Evolutionary conservation across 768 basidiomycete species (phyloP), one percentile per base, ranked within the genome.

Genomic region (Nidularia sp.): DNA sequence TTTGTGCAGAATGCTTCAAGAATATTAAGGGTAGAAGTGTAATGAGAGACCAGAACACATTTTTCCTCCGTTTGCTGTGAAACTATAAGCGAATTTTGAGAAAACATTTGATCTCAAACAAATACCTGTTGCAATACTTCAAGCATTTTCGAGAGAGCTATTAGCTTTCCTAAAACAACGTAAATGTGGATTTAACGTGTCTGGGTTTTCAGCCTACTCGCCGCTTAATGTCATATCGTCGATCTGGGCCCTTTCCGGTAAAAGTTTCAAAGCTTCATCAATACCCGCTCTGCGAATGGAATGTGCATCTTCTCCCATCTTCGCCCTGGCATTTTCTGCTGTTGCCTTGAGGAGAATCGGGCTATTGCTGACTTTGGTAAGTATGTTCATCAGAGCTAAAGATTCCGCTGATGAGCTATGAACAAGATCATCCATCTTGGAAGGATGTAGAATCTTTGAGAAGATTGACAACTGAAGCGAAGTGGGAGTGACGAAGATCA

Each of bases 1-100:
- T 78, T 82, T 66, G 84, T 81, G 71, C 94, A 96, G 58, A 85
- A 89, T 2, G 82, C 83, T 70, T 98, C 93, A 32, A 99, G 73
- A 51, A 99, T 83, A 62, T 98, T 90, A 49, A 99, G 82, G 1
- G 95, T 97, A 4, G 89, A 87, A 0, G 95, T 98, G 62, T 90
- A 99, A 64, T 98, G 95, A n/a, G 94, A 98, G 34, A 96, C 91
- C 41, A 99, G 70, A 34, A 98, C 88, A 60, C 93, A 89, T 79
- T 99, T 99, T 70, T 99, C 96, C 39, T 89, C 85, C 0, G 91
- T 93, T 34, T 75, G 71, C 85, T 91, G 51, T n/a, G 34, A 25
- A 10, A 43, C 25, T 13, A 51, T 48, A 29, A 55, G 6, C 47
- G 22, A 39, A 35, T 34, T 32, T 8, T 8, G 34, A 46, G 5